Conservation (phyloP, 148 eudicot species). For the Vaccinium darrowii region DNA sequence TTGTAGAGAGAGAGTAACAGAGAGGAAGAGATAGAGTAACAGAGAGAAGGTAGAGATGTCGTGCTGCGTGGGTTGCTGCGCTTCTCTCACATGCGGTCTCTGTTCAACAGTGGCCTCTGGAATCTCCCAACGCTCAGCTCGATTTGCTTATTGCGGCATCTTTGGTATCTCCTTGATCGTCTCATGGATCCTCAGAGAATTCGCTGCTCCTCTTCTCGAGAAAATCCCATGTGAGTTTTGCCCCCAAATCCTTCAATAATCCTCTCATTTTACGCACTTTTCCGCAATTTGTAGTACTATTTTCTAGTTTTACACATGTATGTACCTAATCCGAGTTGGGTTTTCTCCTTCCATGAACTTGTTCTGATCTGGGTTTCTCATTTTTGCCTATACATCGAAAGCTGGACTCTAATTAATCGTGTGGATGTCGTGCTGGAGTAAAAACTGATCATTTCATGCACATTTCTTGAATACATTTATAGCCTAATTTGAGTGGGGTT, state of each 20-base stretch:
- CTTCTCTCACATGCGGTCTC: constrained; percentile 79
- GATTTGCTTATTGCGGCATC: constrained; percentile 81
- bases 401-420: no score
- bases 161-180: constrained; percentile 76
- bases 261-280: background rate
- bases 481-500: no score
- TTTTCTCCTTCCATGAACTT: background rate
- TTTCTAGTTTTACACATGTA: constrained; percentile 10
- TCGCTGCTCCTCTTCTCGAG: constrained; percentile 69
- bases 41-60: constrained; percentile 44
- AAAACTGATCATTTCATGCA: no score
- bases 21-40: constrained; percentile 17
- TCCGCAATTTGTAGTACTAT: background rate
- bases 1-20: constrained; percentile 7
- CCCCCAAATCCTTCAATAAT: background rate
- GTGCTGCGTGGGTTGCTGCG: constrained; percentile 73
- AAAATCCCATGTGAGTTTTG: constrained; percentile 62
- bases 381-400: no score
- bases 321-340: background rate
- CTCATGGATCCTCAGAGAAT: constrained; percentile 90
- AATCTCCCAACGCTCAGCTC: constrained; percentile 75
- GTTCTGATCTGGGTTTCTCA: no score
- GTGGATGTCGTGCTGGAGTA: no score
- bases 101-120: constrained; percentile 85
- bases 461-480: no score